A percentile compares a stretch with the other conserved stretches of the same genome.
These are phyloP conservation scores for Paulownia fortunei DNA, from an alignment of 257 asterid genomes.

Conservation along the genomic window DNA sequence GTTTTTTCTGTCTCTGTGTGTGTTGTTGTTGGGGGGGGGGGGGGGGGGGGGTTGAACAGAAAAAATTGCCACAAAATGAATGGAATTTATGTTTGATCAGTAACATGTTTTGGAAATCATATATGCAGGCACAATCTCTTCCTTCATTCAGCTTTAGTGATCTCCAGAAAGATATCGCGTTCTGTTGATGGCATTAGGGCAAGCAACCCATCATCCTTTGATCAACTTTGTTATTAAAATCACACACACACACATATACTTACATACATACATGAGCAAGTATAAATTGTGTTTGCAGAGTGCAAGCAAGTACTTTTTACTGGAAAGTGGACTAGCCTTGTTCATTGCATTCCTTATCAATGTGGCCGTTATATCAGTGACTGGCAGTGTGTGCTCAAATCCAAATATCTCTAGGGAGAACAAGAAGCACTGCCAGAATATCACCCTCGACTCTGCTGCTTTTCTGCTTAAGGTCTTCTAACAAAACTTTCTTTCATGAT, in stretches of 20 bases:
- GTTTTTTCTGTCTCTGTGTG: no score
- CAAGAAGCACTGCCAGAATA: slow-evolving; percentile 14
- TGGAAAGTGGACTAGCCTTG: slow-evolving; percentile 31
- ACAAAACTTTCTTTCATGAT: neutral
- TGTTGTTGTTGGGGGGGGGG: no score
- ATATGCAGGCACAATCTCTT: slow-evolving; percentile 38
- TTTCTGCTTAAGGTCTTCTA: slow-evolving; percentile 29
- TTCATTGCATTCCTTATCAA: slow-evolving; percentile 31
- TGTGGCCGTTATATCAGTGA: slow-evolving; percentile 34
- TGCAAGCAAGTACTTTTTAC: slow-evolving; percentile 31
- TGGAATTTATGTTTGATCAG: no score
- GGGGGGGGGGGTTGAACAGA: no score
- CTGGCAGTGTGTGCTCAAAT: slow-evolving; percentile 24
- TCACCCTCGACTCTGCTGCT: slow-evolving; percentile 36
- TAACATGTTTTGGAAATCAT: no score
- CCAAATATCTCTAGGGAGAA: slow-evolving; percentile 16
- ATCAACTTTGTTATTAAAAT: neutral
- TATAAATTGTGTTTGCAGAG: slow-evolving; percentile 14
- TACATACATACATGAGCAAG: neutral
- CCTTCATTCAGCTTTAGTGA: slow-evolving; percentile 36
- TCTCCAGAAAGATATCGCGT: slow-evolving; percentile 27
- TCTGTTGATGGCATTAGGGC: slow-evolving; percentile 29
- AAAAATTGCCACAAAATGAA: no score
- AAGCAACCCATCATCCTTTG: slow-evolving; percentile 4
- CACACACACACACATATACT: neutral